phyloP scores from a whole-genome alignment of 2,329 filamentous ascomycete genomes.

The Sporothrix pallida region DNA sequence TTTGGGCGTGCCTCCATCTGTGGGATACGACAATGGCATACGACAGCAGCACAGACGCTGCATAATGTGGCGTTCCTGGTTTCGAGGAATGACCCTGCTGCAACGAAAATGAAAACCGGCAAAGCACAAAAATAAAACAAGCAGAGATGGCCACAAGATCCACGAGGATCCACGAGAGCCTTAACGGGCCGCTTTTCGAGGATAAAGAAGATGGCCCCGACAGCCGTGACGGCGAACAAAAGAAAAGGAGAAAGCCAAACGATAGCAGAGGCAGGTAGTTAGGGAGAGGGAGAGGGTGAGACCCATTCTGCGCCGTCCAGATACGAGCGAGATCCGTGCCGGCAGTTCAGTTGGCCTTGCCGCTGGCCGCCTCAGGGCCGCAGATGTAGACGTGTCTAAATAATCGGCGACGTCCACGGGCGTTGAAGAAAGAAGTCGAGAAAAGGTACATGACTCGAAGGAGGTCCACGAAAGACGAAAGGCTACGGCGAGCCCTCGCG shows the following conservation, averaged over 20 bases:
- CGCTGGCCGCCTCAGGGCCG: too few relatives aligned
- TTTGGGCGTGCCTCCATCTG: background rate
- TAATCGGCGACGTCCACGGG: background rate
- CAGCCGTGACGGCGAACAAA: too few relatives aligned
- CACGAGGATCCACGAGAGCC: too few relatives aligned
- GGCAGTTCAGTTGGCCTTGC: too few relatives aligned
- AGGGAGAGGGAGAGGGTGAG: too few relatives aligned
- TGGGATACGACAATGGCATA: background rate
- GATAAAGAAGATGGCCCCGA: background rate
- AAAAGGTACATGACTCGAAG: slow-evolving; percentile 18
- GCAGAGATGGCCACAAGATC: too few relatives aligned
- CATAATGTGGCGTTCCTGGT: background rate
- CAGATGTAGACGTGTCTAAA: background rate
- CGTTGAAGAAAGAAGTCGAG: background rate
- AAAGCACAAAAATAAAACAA: background rate
- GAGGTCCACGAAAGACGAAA: background rate
- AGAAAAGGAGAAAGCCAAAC: too few relatives aligned
- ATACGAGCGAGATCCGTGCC: too few relatives aligned
- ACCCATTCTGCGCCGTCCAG: too few relatives aligned
- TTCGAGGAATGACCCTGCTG: background rate
- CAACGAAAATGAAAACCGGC: background rate
- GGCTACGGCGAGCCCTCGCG: background rate
- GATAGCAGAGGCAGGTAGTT: too few relatives aligned
- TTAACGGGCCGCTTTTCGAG: background rate
- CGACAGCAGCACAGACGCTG: background rate